These are phyloP conservation scores for Ilex paraguariensis DNA, from an alignment of 305 asterid genomes.

Conservation along the genomic window DNA sequence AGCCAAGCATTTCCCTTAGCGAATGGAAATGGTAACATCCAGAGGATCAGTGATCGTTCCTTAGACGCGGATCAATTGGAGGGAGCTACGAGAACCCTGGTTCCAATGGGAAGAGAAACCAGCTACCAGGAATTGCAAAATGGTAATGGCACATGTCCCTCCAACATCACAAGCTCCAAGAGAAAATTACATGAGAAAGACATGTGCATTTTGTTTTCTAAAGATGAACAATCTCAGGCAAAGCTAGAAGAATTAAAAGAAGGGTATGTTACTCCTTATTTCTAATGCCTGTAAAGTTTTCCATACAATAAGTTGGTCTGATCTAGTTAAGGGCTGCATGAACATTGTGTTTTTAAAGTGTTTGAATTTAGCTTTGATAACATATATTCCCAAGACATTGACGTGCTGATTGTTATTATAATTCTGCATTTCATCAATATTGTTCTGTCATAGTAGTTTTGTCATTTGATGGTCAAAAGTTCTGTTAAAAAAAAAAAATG, in stretches of 20 bases:
- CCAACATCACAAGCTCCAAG: constrained; percentile 47
- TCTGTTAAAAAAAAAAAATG: too few species aligned
- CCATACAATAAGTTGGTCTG: background rate
- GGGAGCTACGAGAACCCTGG: constrained; percentile 21
- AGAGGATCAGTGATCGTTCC: constrained; percentile 21
- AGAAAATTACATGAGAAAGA: constrained; percentile 44
- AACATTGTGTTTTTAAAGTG: background rate
- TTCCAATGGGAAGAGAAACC: constrained; percentile 21
- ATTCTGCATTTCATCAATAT: background rate
- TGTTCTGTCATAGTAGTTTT: background rate
- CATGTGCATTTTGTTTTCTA: constrained; percentile 54
- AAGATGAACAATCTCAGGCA: constrained; percentile 50
- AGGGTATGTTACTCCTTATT: constrained; percentile 43
- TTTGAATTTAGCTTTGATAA: background rate
- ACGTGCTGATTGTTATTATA: background rate
- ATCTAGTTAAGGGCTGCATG: too few species aligned
- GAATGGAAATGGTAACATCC: constrained; percentile 20
- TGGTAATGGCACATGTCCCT: constrained; percentile 29
- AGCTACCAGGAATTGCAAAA: constrained; percentile 27
- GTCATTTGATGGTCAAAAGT: too few species aligned
- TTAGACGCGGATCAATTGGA: constrained; percentile 18
- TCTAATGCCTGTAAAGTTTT: constrained; percentile 15
- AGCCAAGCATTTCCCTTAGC: constrained; percentile 22
- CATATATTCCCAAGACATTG: background rate
- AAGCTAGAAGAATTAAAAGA: constrained; percentile 70